Base-by-base conservation (phyloP, 2,329 filamentous ascomycete species). In the Ophioceras dolichostomum region DNA sequence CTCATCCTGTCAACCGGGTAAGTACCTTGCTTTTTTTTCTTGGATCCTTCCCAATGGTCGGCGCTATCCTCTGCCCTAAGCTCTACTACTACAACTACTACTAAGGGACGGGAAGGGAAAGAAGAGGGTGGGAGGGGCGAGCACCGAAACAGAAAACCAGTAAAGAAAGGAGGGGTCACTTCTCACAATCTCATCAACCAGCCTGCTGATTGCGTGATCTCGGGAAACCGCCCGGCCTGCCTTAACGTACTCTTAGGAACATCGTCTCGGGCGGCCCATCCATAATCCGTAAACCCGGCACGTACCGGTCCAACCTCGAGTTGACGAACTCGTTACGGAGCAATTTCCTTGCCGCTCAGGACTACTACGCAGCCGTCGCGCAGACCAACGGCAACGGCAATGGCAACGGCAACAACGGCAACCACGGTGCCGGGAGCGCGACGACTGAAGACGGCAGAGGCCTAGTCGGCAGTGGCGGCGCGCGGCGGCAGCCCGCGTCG, bases 301-400 rank as follows among this genome's bases (percentile, higher is more conserved):
- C 76, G 46, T 79, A 79, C 54, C 86, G 88, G 55, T 95, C 89
- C 38, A 96, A 96, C 56, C 79, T 88, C 49, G 91, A 98, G 60
- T 75, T 98, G 49, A 83, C 87, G 45, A 88, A 86, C 52, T 85
- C 87, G 3, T 73, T 98, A 14, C 82, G 84, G 49, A 76, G 79
- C 53, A 94, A 89, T 60, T 86, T 96, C 56, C 57, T 75, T 37
- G 75, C 79, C 21, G 80, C 83, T 28, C 81, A 86, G 55, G 65
- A 79, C 51, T 74, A 78, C 47, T 73, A 74, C 45, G 39, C 54
- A 26, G 50, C 44, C 38, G 48, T 44, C 42, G 49, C 50, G 46
- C 37, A 45, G 36, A 42, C 55, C 30, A 48, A 53, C 46, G 36
- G 46, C 41, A 52, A 52, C 41, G 24, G 26, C 20, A 30, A 32